Base-by-base conservation (phyloP, 805 yeast species). In the Saccharomycopsis oosterbeekiorum region DNA sequence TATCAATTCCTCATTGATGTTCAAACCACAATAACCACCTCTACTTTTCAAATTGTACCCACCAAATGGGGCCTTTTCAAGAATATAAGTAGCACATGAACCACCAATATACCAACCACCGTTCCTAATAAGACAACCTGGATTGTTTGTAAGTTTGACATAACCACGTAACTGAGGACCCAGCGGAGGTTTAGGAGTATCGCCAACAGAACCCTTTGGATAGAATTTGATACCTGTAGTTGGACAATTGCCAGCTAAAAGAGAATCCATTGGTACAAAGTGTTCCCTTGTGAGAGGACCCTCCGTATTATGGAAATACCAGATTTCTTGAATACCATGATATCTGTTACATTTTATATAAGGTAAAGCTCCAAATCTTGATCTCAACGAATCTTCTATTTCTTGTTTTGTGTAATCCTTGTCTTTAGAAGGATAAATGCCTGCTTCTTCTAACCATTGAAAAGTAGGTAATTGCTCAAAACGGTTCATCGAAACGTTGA, bases 71-170 rank as follows among this genome's bases (percentile, higher is more conserved):
- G 86, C 82, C 59, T 83, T 78, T 39, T 72, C 68, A 29, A 88
- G 67, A 29, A 78, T 78, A 73, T 78, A 92, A 4, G 86, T 83
- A 4, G 97, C 98, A 72, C 97, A 93, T 0, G 94, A 83, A 1
- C 97, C 97, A 50, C 74, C 70, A 4, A 80, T 70, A 73, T 86
- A 89, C 94, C 96, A 92, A 66, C 83, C 80, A 3, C 99, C 99
- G 68, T 83, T 88, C 63, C 88, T 82, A 68, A 92, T 93, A 62
- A 93, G 74, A 73, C 97, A 89, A 10, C 96, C 97, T 4, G 72
- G 65, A 62, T 84, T 80, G 51, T 74, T 80, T 19, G 78, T 69
- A 14, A 83, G 73, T 59, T 75, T 78, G 55, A 88, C 68, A 67
- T 71, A 76, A 1, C 89, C 91, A 56, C 70, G 64, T 26, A 57